A percentile compares a stretch with the other conserved stretches of the same genome.
phyloP scores from a whole-genome alignment of 805 yeast species.

The Clavispora phyllophila region DNA sequence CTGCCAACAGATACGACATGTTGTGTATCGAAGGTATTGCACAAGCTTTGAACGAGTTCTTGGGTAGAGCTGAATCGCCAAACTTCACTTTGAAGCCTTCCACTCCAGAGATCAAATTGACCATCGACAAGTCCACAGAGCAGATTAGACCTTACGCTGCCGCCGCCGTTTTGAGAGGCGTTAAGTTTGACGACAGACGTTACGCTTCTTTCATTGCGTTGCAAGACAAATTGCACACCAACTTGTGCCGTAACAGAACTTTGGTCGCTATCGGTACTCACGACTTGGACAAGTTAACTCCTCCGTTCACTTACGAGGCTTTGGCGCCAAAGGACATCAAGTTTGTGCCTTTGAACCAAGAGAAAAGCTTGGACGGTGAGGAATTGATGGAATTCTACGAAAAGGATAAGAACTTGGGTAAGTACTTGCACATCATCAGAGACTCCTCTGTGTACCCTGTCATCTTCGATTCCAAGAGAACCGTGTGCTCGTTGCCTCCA shows the following conservation, averaged over 20 bases:
- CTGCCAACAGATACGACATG: slow-evolving; percentile 98
- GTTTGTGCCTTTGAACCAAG: slow-evolving; percentile 73
- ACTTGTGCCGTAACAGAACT: slow-evolving; percentile 94
- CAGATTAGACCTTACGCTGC: slow-evolving; percentile 89
- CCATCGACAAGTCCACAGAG: slow-evolving; percentile 70
- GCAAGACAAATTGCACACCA: slow-evolving; percentile 94
- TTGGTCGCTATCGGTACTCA: slow-evolving; percentile 99
- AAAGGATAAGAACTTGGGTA: slow-evolving; percentile 83
- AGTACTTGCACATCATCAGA: slow-evolving; percentile 80
- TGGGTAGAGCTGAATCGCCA: slow-evolving; percentile 67
- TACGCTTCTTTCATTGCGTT: slow-evolving; percentile 93
- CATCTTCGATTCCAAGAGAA: slow-evolving; percentile 68
- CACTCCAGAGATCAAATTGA: slow-evolving; percentile 56
- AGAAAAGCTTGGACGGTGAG: slow-evolving; percentile 63
- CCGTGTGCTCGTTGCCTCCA: slow-evolving; percentile 92
- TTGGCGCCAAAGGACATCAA: slow-evolving; percentile 69
- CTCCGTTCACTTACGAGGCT: slow-evolving; percentile 87
- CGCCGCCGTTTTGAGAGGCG: slow-evolving; percentile 85
- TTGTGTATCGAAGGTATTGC: slow-evolving; percentile 98
- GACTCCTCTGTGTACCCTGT: slow-evolving; percentile 90
- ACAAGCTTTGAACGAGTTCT: slow-evolving; percentile 85
- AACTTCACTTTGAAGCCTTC: slow-evolving; percentile 57
- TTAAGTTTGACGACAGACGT: slow-evolving; percentile 74
- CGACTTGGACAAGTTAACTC: slow-evolving; percentile 73
- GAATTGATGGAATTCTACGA: slow-evolving; percentile 86